A percentile compares a stretch with the other conserved stretches of the same genome.
Conservation (phyloP, 257 asterid genomes). For the Solanum gandarillasii region DNA sequence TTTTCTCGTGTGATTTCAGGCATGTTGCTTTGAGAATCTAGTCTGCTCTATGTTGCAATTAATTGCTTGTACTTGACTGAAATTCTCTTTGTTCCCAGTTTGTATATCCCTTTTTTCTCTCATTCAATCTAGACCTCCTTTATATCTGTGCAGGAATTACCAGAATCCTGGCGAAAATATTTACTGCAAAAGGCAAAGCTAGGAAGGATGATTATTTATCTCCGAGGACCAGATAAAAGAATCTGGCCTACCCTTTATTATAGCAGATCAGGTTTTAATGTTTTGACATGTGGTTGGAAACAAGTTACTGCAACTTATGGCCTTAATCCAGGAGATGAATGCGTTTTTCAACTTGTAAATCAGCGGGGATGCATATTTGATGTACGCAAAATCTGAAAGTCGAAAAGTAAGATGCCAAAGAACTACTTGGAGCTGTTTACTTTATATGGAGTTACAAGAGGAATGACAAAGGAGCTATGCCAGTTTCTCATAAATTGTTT, state of each 20-base stretch:
- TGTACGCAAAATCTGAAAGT: background rate
- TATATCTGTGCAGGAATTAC: slow-evolving; percentile 7
- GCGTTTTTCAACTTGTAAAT: background rate
- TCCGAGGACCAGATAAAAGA: slow-evolving; percentile 5
- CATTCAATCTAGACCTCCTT: background rate
- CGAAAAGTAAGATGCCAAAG: background rate
- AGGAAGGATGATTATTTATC: background rate
- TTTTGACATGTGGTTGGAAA: slow-evolving; percentile 6
- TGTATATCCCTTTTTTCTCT: background rate
- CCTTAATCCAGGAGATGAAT: slow-evolving; percentile 9
- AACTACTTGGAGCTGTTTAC: background rate
- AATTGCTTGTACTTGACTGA: background rate
- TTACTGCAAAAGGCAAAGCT: background rate
- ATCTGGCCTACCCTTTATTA: slow-evolving; percentile 3
- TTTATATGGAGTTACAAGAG: background rate
- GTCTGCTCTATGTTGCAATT: background rate
- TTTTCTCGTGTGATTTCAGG: background rate
- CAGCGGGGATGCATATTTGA: background rate
- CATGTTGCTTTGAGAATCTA: background rate
- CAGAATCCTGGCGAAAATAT: background rate
- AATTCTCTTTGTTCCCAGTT: background rate
- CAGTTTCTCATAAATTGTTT: background rate
- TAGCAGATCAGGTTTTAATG: background rate
- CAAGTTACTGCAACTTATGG: background rate
- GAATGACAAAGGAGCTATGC: background rate